Conservation (phyloP, 2,329 filamentous ascomycete genomes). For the Cytospora piceae region DNA sequence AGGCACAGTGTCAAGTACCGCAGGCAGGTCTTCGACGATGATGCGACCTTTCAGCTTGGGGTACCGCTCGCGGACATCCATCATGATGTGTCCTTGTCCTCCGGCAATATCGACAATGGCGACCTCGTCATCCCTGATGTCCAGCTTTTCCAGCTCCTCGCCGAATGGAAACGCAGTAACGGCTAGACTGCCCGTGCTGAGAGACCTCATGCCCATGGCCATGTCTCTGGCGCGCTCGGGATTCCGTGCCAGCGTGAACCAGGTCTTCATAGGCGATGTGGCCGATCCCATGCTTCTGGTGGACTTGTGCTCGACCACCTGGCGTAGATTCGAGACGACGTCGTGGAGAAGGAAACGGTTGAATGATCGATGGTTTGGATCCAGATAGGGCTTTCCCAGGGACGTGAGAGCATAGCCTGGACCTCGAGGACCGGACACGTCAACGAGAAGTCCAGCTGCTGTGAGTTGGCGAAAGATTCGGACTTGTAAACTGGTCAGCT, state of each 20-base stretch:
- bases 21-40: conserved; percentile 11
- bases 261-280: background rate
- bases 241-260: background rate
- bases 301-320: conserved; percentile 4
- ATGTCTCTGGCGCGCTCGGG: conserved; percentile 7
- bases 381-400: conserved; percentile 9
- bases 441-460: conserved; percentile 10
- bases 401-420: background rate
- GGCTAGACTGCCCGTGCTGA: conserved; percentile 7
- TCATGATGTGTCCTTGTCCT: conserved; percentile 20
- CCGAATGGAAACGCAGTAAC: conserved; percentile 13
- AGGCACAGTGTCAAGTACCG: conserved; percentile 5
- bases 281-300: background rate
- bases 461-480: conserved; percentile 13
- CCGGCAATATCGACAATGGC: conserved; percentile 17
- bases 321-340: background rate
- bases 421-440: background rate
- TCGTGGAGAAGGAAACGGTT: conserved; percentile 10
- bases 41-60: conserved; percentile 6
- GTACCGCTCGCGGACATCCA: background rate
- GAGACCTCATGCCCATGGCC: conserved; percentile 18
- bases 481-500: background rate
- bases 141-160: background rate
- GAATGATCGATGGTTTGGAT: conserved; percentile 9
- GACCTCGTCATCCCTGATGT: conserved; percentile 8